Base-by-base conservation (phyloP, 1,139 yeast species). In the Geotrichum citri-aurantii region DNA sequence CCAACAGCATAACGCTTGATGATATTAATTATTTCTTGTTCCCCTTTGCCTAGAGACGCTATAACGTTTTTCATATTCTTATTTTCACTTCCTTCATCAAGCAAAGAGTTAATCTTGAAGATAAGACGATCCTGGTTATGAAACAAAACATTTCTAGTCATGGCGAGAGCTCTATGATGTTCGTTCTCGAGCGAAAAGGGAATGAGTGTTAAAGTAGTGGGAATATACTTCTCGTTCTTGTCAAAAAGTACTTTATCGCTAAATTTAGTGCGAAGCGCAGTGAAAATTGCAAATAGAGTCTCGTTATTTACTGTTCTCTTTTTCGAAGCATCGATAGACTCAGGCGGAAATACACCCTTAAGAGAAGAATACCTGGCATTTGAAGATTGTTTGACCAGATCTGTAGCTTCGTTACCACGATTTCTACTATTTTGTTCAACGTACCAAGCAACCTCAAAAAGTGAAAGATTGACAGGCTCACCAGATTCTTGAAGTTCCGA, bases 1-100 rank as follows among this genome's bases (percentile, higher is more conserved):
- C 65, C 63, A 1, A 66, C 54, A 1, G 70, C 66, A 55, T 61
- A 68, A 11, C 68, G 61, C 47, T 62, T 62, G 12, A 65, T 54
- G 6, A 66, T 56, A 1, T 57, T 52, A 8, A 62, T 44, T 3
- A 64, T 59, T 5, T 56, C 61, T 12, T 48, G 54, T 37, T 53
- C 44, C 29, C 47, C 37, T 44, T 56, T 54, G 14, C 23, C 33
- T 11, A 48, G 31, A n/a, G 31, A 19, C 19, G 48, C 29, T 11
- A 8, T 19, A 26, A 49, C 10, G 17, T n/a, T 7, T n/a, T 37
- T 37, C 7, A n/a, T n/a, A 6, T 19, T 17, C 26, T 54, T 49
- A 7, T 24, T 23, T 6, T 47, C 48, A 10, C 26, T n/a, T 17
- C 52, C 47, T 5, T 47, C 42, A 31, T 42, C 47, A 4, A 55